A percentile compares a stretch with the other conserved stretches of the same genome.
These are phyloP conservation scores for Pistacia atlantica DNA, from an alignment of 345 rosid species.

Conservation along the genomic window DNA sequence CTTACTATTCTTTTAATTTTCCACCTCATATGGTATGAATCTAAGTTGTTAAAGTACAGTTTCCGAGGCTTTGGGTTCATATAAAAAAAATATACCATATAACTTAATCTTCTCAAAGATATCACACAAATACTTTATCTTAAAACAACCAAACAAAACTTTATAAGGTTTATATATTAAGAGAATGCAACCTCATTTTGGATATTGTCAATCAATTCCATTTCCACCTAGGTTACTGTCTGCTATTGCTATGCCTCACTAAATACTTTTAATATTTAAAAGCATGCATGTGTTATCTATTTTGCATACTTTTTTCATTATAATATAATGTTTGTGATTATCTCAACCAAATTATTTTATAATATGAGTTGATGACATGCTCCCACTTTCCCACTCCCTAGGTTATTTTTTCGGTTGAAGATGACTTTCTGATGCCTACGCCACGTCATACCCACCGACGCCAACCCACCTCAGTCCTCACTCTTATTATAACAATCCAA, in stretches of 20 bases:
- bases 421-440: conserved; percentile 30
- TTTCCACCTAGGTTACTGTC: conserved; percentile 13
- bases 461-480: neutral
- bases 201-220: conserved; percentile 24
- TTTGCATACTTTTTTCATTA: conserved; percentile 3
- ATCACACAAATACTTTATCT: conserved; percentile 24
- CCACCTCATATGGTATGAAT: too few relatives aligned
- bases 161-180: conserved; percentile 10
- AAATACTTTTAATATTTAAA: too few relatives aligned
- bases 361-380: neutral
- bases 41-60: too few relatives aligned
- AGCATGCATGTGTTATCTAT: conserved; percentile 21
- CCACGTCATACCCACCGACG: conserved; percentile 35
- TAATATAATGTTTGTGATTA: conserved; percentile 21
- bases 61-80: too few relatives aligned
- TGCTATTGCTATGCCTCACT: neutral
- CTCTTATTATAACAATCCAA: neutral
- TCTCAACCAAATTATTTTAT: conserved; percentile 10
- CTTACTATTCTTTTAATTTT: neutral
- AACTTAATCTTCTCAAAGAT: neutral
- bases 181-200: neutral
- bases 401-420: conserved; percentile 16
- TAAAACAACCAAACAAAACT: conserved; percentile 22
- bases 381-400: conserved; percentile 27
- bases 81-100: too few relatives aligned